These are phyloP conservation scores for Phialophora verrucosa DNA, from an alignment of 2,329 filamentous ascomycete species.

Conservation along the genomic window DNA sequence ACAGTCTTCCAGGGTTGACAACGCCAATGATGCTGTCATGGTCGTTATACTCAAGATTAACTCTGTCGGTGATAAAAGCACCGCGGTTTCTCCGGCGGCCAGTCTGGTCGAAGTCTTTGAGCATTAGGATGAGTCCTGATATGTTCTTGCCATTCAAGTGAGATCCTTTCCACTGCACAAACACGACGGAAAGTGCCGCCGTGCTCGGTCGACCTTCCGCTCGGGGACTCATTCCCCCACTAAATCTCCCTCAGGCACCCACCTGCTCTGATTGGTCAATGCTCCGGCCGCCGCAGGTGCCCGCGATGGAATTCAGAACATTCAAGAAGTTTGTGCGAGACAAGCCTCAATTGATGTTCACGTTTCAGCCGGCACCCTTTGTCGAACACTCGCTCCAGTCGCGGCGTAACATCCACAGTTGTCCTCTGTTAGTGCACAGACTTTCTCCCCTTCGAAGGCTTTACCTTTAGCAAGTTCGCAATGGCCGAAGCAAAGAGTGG, in stretches of 20 bases:
- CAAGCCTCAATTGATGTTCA: background rate
- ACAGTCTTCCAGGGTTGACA: background rate
- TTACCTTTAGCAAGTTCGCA: background rate
- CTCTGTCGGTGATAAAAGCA: background rate
- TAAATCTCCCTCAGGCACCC: constrained; percentile 28
- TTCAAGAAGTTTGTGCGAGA: constrained; percentile 34
- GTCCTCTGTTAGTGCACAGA: background rate
- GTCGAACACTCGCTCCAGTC: background rate
- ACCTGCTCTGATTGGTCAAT: constrained; percentile 22
- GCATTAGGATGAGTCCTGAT: background rate
- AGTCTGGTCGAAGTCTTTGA: background rate
- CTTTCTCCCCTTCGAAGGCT: background rate
- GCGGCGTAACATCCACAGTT: background rate
- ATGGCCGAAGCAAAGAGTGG: constrained; percentile 33
- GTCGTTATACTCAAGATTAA: background rate
- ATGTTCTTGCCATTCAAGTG: background rate
- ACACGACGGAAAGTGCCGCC: background rate
- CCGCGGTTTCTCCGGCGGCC: background rate
- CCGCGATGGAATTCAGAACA: constrained; percentile 25
- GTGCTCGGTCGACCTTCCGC: constrained; percentile 21
- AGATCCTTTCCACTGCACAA: background rate
- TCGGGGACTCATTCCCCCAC: constrained; percentile 4
- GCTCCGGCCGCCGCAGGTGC: constrained; percentile 14
- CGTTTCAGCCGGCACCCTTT: background rate
- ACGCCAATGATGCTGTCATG: background rate